phyloP scores from a whole-genome alignment of 352 stramenopile species.

The Elongisporangium senticosum region DNA sequence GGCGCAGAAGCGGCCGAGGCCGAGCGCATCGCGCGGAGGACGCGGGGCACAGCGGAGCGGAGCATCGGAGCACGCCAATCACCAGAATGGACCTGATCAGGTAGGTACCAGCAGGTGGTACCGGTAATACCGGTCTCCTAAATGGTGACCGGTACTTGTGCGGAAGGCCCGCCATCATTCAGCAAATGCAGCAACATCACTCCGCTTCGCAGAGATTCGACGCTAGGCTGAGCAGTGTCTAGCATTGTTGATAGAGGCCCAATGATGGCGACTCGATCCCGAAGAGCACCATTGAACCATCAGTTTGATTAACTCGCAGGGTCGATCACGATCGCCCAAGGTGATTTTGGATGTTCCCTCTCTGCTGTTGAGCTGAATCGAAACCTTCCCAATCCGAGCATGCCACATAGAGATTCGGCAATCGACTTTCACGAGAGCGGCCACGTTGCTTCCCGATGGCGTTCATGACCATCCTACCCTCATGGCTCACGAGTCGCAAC shows the following conservation, averaged over 20 bases:
- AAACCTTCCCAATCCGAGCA: too few relatives aligned
- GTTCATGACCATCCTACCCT: not conserved
- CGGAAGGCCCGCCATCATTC: not conserved
- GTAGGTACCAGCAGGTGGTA: not conserved
- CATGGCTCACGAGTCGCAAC: not conserved
- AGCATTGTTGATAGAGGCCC: too few relatives aligned
- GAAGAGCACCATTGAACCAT: too few relatives aligned
- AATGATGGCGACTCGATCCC: too few relatives aligned
- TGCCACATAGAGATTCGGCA: not conserved
- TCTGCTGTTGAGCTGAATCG: too few relatives aligned
- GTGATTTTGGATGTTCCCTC: too few relatives aligned
- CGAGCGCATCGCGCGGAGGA: not conserved
- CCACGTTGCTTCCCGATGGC: not conserved
- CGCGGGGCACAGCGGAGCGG: not conserved
- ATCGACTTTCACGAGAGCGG: not conserved
- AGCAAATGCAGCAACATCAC: not conserved
- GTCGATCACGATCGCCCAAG: too few relatives aligned
- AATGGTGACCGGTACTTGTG: not conserved
- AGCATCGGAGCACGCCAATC: not conserved
- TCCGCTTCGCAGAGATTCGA: too few relatives aligned
- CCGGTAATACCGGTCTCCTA: not conserved
- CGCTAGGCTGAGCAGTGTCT: too few relatives aligned
- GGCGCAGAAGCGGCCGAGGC: not conserved
- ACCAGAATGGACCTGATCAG: not conserved
- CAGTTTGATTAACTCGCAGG: too few relatives aligned